Evolutionary conservation across 2,329 filamentous ascomycete species (phyloP).

Genomic region (Phialophora macrospora): DNA sequence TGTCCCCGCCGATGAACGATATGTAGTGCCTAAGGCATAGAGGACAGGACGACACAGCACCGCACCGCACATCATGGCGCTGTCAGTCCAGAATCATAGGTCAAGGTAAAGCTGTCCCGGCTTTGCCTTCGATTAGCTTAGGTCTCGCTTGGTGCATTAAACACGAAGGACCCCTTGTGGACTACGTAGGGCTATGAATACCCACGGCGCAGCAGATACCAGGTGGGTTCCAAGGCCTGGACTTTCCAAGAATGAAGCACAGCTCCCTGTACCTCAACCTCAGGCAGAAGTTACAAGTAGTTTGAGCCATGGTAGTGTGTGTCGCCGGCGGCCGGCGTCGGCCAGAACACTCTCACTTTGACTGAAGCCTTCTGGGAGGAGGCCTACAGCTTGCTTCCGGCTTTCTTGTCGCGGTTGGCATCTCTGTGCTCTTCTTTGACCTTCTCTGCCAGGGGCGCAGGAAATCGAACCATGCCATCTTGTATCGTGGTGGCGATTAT

Average conservation of each 20-base stretch:
- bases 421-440: neutral
- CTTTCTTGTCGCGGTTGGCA: neutral
- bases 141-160: neutral
- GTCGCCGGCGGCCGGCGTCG: neutral
- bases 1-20: too few relatives aligned
- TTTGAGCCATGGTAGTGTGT: neutral
- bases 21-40: too few relatives aligned
- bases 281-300: too few relatives aligned
- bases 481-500: constrained; percentile 57
- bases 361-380: neutral
- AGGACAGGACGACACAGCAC: too few relatives aligned
- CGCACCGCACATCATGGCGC: too few relatives aligned
- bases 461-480: constrained; percentile 54
- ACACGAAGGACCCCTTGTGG: neutral
- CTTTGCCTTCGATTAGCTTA: neutral
- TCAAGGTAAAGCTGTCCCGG: too few relatives aligned
- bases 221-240: neutral
- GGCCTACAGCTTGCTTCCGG: constrained; percentile 5
- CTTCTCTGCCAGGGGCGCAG: constrained; percentile 8
- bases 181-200: neutral
- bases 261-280: neutral
- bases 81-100: too few relatives aligned
- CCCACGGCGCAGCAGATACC: neutral
- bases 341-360: neutral
- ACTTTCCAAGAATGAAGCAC: neutral